phyloP scores from a whole-genome alignment of 495 filamentous ascomycete genomes.

The Hyaloscypha bicolor region DNA sequence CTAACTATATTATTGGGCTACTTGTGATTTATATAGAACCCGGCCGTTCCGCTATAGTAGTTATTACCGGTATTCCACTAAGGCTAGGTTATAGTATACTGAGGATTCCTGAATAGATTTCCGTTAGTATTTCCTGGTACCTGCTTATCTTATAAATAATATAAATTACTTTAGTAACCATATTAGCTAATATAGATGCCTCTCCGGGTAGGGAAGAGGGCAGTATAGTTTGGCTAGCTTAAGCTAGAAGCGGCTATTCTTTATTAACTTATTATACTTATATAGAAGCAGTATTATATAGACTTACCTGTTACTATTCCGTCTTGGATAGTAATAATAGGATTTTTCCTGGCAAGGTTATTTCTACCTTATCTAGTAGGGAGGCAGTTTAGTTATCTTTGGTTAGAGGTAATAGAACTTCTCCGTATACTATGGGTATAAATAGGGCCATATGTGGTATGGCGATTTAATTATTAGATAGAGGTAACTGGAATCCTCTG shows the following conservation, averaged over 20 bases:
- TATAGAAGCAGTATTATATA: no score
- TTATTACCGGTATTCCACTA: neutral
- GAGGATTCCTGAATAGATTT: slow-evolving; percentile 8
- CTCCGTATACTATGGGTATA: no score
- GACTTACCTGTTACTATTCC: no score
- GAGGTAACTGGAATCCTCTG: neutral
- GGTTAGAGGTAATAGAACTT: slow-evolving; percentile 10
- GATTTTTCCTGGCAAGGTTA: neutral
- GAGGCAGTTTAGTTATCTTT: slow-evolving; percentile 1
- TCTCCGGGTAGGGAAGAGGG: slow-evolving; percentile 1
- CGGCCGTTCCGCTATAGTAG: neutral
- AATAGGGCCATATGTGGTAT: slow-evolving; percentile 2
- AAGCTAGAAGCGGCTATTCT: neutral
- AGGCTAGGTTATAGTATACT: slow-evolving; percentile 4
- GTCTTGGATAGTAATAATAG: neutral
- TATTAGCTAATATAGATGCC: neutral
- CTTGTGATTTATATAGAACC: slow-evolving; percentile 15
- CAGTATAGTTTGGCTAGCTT: slow-evolving; percentile 11
- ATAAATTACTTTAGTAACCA: slow-evolving; percentile 6
- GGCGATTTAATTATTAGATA: slow-evolving; percentile 5
- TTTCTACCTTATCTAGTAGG: slow-evolving; percentile 10
- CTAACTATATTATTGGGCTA: slow-evolving; percentile 7
- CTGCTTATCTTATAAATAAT: slow-evolving; percentile 4
- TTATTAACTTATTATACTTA: no score
- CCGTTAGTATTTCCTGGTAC: neutral